Base-by-base conservation (phyloP, 202 grass and related monocot species). In the Zizania palustris region DNA sequence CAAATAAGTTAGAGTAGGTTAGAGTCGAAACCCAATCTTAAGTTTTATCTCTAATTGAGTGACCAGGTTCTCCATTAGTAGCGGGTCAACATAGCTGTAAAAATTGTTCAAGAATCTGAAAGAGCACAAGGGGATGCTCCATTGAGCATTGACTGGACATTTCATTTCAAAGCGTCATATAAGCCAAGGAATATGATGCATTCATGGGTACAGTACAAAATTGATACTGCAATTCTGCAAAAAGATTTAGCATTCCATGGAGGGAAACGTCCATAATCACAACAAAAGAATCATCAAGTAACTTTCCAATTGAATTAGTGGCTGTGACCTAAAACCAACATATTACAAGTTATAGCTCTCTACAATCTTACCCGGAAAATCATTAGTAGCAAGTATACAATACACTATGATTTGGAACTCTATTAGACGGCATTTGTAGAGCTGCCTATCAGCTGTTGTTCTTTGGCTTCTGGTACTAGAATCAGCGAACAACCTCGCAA, bases 271-370 rank as follows among this genome's bases (percentile, higher is more conserved):
- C 54, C 56, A 41, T 76, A 12, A 58, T 48, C 22, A n/a, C 19
- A 76, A 82, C 34, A 65, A 86, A 86, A 86, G 65, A 86, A 82
- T 72, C 48, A 39, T 34, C 50, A 66, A 16, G 51, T 40, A 62
- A 18, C 43, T 20, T 73, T 67, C 16, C 61, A 78, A 43, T 82
- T 82, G 42, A 78, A 87, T 87, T 83, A 87, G 67, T 53, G 22
- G 8, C 35, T 10, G 11, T 49, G 48, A 45, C 78, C 73, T 72
- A 87, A 72, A 66, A 69, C 4, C 12, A 77, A 5, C 61, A 67
- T 22, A 67, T 36, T 67, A 62, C 74, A 87, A 33, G 66, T 83
- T 77, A 77, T 41, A 71, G 11, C 66, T 82, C 66, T 51, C 67
- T 78, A 78, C 60, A 78, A 39, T 68, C 60, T 54, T 65, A 34